Evolutionary conservation across 1,284 basidiomycete genomes (phyloP), one percentile per base, ranked within the genome.

Genomic region (Fomitiporia mediterranea): DNA sequence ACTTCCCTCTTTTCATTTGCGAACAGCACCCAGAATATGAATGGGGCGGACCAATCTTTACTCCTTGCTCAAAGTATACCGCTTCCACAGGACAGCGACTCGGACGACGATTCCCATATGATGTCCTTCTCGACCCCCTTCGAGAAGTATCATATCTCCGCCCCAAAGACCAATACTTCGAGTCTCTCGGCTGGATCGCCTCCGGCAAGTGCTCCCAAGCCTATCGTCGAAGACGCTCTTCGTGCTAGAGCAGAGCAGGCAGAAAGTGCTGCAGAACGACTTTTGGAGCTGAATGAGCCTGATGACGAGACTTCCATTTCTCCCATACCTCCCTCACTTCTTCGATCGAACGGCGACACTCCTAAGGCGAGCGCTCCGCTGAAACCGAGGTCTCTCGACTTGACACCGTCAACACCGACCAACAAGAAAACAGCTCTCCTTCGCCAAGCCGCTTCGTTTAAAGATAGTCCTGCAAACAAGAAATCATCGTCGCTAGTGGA

Each of bases 171-270:
- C n/a, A 53, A 21, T 30, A 54, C 57, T 11, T 62, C 59, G 15
- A 59, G 60, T 34, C 50, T 61, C 8, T 67, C 68, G 17, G 67
- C 70, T n/a, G 67, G 64, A 42, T 69, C 71, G 25, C 69, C 74
- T 13, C 70, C 70, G 21, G 63, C 70, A 11, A 67, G 66, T 53
- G 64, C 70, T 4, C 69, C 74, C 27, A 79, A 80, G 60, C 77
- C 78, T 4, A 75, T 88, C 13, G 80, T 92, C 1, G 91, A 94
- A 65, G 91, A 94, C 66, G 89, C 86, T 30, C 71, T 93, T 61
- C 81, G 84, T 44, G 90, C 89, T 1, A 82, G 91, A 58, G 92
- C 91, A 2, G 89, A 89, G 61, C 92, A 94, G 66, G 93, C 91
- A 0, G 86, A 93, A 65, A 91, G 89, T 65, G 89, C 92, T 5